Percentiles rank a stretch among this genome's conserved stretches.
Conservation (phyloP, 345 rosid genomes). For the Moricandia arvensis region DNA sequence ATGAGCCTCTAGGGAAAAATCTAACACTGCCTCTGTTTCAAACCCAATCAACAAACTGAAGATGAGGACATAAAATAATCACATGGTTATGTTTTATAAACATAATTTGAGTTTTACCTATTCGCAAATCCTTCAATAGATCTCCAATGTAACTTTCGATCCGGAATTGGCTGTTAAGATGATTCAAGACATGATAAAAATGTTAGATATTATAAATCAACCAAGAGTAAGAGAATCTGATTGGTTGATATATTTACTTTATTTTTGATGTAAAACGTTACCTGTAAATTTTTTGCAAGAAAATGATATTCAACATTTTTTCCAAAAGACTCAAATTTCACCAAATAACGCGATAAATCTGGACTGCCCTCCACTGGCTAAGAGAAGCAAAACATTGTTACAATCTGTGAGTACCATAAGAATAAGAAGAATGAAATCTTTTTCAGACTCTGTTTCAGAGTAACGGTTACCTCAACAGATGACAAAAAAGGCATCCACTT, state of each 20-base stretch:
- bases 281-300: slow-evolving; percentile 34
- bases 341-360: slow-evolving; percentile 29
- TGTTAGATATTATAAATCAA: background rate
- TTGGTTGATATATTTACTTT: background rate
- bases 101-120: slow-evolving; percentile 40
- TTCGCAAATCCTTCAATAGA: slow-evolving; percentile 86
- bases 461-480: slow-evolving; percentile 34
- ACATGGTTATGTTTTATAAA: background rate
- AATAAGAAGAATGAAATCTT: background rate
- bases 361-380: slow-evolving; percentile 35
- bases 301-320: slow-evolving; percentile 31
- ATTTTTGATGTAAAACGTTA: background rate
- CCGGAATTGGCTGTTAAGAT: slow-evolving; percentile 66
- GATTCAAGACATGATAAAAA: background rate
- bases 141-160: slow-evolving; percentile 89
- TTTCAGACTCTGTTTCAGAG: slow-evolving; percentile 3
- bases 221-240: background rate
- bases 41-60: background rate
- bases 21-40: slow-evolving; percentile 77
- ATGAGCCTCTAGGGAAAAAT: slow-evolving; percentile 76
- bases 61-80: too few species aligned
- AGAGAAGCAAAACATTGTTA: background rate
- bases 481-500: slow-evolving; percentile 42
- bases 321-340: slow-evolving; percentile 33
- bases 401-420: background rate